Percentiles rank a stretch among this genome's conserved stretches.
phyloP scores from a whole-genome alignment of 257 asterid genomes.

The Buddleja alternifolia region DNA sequence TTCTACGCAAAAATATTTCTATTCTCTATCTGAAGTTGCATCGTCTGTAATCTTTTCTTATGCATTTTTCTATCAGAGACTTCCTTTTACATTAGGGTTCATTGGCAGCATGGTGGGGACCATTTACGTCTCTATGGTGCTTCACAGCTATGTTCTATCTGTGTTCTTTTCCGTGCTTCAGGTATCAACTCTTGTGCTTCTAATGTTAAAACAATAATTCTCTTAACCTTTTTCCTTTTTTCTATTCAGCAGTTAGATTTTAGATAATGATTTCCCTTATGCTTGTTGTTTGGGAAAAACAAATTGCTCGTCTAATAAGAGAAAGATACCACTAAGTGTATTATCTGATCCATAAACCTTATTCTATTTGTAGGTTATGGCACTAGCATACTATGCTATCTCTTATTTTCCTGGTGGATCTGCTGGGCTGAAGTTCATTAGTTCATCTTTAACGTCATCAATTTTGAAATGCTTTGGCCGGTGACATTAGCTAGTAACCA shows the following conservation, averaged over 20 bases:
- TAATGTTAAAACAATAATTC: background rate
- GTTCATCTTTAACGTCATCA: conserved; percentile 77
- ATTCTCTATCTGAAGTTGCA: conserved; percentile 13
- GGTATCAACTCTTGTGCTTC: conserved; percentile 48
- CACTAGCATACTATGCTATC: conserved; percentile 79
- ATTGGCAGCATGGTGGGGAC: conserved; percentile 91
- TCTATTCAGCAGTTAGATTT: background rate
- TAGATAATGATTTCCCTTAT: background rate
- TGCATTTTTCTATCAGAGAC: conserved; percentile 63
- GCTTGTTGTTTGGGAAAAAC: conserved; percentile 1
- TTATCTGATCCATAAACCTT: conserved; percentile 21
- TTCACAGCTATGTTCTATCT: conserved; percentile 90
- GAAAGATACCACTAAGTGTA: background rate
- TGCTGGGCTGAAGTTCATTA: conserved; percentile 79
- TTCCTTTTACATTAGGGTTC: conserved; percentile 89
- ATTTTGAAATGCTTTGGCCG: conserved; percentile 76
- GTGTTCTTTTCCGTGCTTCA: conserved; percentile 83
- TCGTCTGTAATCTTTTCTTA: conserved; percentile 28
- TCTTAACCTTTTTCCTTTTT: background rate
- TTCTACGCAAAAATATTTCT: background rate
- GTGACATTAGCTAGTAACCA: conserved; percentile 38
- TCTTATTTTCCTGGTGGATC: conserved; percentile 98
- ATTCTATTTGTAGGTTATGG: conserved; percentile 62
- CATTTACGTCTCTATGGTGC: conserved; percentile 91
- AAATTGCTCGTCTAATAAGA: background rate